These are phyloP conservation scores for Pseudofabraea citricarpa DNA, from an alignment of 2,329 filamentous ascomycete species.

Conservation along the genomic window DNA sequence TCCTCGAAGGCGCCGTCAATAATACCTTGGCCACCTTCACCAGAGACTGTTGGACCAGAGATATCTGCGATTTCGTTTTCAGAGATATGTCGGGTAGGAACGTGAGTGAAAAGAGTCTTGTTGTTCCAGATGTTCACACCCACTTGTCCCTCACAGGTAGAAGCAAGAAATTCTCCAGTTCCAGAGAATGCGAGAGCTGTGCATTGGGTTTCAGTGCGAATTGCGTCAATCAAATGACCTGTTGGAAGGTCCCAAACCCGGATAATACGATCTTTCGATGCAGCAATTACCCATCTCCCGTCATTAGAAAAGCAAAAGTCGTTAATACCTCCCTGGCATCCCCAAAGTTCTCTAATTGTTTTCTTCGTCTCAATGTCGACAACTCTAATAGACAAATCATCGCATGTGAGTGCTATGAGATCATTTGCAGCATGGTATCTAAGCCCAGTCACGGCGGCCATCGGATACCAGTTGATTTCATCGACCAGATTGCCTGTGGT, in stretches of 20 bases:
- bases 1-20: conserved; percentile 72
- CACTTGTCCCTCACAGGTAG: conserved; percentile 73
- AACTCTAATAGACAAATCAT: conserved; percentile 81
- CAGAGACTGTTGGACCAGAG: conserved; percentile 68
- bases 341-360: conserved; percentile 90
- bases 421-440: conserved; percentile 81
- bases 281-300: conserved; percentile 87
- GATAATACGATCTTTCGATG: conserved; percentile 73
- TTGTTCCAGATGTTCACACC: conserved; percentile 98
- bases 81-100: conserved; percentile 79
- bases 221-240: conserved; percentile 89
- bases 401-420: conserved; percentile 81
- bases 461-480: conserved; percentile 78
- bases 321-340: conserved; percentile 66
- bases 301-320: conserved; percentile 89
- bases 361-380: conserved; percentile 88
- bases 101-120: conserved; percentile 81
- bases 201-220: conserved; percentile 73
- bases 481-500: conserved; percentile 72
- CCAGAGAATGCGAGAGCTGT: conserved; percentile 82
- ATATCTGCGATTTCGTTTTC: conserved; percentile 67
- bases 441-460: conserved; percentile 70
- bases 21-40: conserved; percentile 72
- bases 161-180: conserved; percentile 92
- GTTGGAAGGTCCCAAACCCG: conserved; percentile 95